These are phyloP conservation scores for Melampsora larici-populina DNA, from an alignment of 1,284 basidiomycete species.

Conservation along the genomic window DNA sequence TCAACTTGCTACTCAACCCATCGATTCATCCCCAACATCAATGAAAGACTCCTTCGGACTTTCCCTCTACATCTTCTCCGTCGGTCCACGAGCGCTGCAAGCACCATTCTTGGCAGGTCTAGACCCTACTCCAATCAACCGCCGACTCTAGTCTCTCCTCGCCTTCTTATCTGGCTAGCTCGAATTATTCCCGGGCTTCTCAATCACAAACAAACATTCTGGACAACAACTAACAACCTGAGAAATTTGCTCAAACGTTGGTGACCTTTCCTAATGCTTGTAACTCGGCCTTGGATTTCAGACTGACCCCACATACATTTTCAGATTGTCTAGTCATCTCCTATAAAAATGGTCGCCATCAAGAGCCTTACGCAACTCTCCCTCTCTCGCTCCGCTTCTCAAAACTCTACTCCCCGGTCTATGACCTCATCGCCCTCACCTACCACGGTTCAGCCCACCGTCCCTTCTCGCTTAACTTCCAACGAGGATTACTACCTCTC, in stretches of 20 bases:
- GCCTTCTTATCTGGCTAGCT: neutral
- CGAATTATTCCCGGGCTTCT: neutral
- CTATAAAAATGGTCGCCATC: slow-evolving; percentile 24
- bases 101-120: slow-evolving; percentile 37
- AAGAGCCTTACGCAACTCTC: slow-evolving; percentile 33
- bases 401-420: slow-evolving; percentile 7
- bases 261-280: neutral
- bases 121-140: slow-evolving; percentile 22
- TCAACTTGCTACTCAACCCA: slow-evolving; percentile 55
- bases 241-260: neutral
- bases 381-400: slow-evolving; percentile 24
- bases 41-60: slow-evolving; percentile 39
- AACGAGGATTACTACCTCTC: slow-evolving; percentile 39
- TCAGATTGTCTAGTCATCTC: neutral
- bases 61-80: slow-evolving; percentile 18
- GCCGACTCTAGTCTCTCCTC: slow-evolving; percentile 8
- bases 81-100: slow-evolving; percentile 20
- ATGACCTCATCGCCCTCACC: neutral
- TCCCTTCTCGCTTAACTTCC: slow-evolving; percentile 9
- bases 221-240: neutral
- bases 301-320: neutral
- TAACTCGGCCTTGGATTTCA: neutral
- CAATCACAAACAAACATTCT: too few species aligned
- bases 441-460: neutral
- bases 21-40: slow-evolving; percentile 27